Evolutionary conservation across 78 protist species (phyloP).

Genomic region (Chrysochromulina tobinii): DNA sequence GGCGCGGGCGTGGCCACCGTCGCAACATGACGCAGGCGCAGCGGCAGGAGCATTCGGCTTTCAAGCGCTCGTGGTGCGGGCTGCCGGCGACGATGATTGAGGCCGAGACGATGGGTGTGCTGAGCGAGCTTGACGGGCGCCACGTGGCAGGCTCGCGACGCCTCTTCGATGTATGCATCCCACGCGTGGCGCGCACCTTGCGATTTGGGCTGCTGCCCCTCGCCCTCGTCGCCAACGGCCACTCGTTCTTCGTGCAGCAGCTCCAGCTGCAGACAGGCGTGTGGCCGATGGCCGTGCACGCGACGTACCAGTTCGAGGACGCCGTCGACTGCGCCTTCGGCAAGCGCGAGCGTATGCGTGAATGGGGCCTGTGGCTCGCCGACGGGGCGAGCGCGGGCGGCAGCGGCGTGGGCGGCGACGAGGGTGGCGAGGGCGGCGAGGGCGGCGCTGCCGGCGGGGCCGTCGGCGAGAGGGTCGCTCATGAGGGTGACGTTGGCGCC

Average conservation of each 20-base stretch:
- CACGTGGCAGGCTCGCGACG: background rate
- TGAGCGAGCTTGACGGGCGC: background rate
- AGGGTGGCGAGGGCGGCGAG: too few species aligned
- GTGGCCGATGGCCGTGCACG: conserved; percentile 13
- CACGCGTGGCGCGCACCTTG: background rate
- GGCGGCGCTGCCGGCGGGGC: background rate
- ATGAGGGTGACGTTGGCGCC: background rate
- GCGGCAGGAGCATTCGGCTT: background rate
- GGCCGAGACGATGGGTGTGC: background rate
- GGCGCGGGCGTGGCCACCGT: background rate
- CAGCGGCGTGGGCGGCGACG: too few species aligned
- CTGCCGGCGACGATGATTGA: background rate
- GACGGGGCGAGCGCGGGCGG: too few species aligned
- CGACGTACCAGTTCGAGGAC: background rate
- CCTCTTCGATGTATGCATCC: background rate
- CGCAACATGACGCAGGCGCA: background rate
- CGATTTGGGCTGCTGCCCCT: background rate
- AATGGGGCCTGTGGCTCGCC: background rate
- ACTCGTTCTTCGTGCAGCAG: conserved; percentile 15
- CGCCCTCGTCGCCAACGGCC: background rate
- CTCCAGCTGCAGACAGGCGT: background rate
- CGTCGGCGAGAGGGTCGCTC: background rate
- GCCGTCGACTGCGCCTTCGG: background rate
- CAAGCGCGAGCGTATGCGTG: background rate
- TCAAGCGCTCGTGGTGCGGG: background rate